Evolutionary conservation across 352 stramenopile genomes (phyloP), one percentile per base, ranked within the genome.

Genomic region (Globisporangium apiculatum): DNA sequence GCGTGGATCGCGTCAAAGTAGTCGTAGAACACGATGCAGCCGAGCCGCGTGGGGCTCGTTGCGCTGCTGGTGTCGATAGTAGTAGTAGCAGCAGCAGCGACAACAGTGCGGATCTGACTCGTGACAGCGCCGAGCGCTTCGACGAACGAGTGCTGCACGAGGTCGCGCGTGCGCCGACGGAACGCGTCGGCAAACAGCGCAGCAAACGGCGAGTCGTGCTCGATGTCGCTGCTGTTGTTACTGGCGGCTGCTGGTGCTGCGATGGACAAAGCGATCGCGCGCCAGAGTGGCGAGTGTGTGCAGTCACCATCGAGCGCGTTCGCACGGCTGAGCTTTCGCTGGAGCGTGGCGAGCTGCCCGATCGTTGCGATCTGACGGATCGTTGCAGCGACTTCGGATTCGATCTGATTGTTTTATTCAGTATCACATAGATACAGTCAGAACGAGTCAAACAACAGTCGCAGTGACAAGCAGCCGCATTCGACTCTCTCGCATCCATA

Each of bases 121-220:
- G 86, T 85, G 60, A 93, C 84, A n/a, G 73, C 69, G 51, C 79
- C 71, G 18, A 88, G 67, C n/a, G 80, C 83, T 62, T 89, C 72
- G 17, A 86, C 68, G 51, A 93, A 93, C 4, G 75, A 90, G 48
- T 73, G 70, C 54, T 91, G 83, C 14, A 93, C 79, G 53, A 93
- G 67, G 60, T 87, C 73, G 18, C 83, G 73, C 4, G 76, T 89
- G 51, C 73, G 60, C 54, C 76, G 79, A 35, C 80, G 69, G 46
- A 93, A 86, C 11, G 73, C 57, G 17, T 81, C 71, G 0, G 79
- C 83, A 53, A 88, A 91, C 7, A 93, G 43, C 43, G 80, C 45
- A 18, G 76, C 60, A 52, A 91, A 93, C 43, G 89, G 73, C 0
- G 79, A 87, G 9, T 69, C 54, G 11, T 53, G 45, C 17, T n/a